phyloP scores from a whole-genome alignment of 1,139 yeast genomes.

The Debaryomyces coudertii region DNA sequence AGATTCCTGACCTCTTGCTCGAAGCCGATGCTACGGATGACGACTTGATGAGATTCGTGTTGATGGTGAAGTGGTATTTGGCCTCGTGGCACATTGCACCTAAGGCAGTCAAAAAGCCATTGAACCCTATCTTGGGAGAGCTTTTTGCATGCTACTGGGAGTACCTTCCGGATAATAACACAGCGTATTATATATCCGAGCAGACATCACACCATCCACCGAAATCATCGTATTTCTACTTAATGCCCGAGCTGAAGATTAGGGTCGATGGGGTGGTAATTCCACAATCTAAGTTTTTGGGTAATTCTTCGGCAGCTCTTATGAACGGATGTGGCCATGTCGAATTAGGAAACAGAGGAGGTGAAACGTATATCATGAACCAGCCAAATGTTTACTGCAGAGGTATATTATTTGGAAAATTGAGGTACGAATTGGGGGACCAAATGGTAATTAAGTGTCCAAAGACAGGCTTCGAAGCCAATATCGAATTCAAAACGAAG shows the following conservation, averaged over 20 bases:
- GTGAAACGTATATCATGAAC: slow-evolving; percentile 73
- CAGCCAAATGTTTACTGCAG: slow-evolving; percentile 98
- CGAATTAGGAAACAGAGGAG: slow-evolving; percentile 64
- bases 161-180: slow-evolving; percentile 61
- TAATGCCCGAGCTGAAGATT: slow-evolving; percentile 78
- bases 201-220: slow-evolving; percentile 99
- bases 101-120: slow-evolving; percentile 95
- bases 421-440: slow-evolving; percentile 91
- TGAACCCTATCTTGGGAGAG: slow-evolving; percentile 94
- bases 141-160: slow-evolving; percentile 92
- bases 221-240: slow-evolving; percentile 87
- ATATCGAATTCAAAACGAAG: slow-evolving; percentile 91
- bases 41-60: slow-evolving; percentile 66
- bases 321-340: slow-evolving; percentile 90
- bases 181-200: slow-evolving; percentile 85
- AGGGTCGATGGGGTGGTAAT: slow-evolving; percentile 87
- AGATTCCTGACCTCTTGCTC: slow-evolving; percentile 75
- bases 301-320: slow-evolving; percentile 94
- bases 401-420: slow-evolving; percentile 86
- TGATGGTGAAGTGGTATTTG: slow-evolving; percentile 83
- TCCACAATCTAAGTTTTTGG: slow-evolving; percentile 86
- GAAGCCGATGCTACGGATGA: slow-evolving; percentile 67
- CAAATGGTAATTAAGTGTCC: slow-evolving; percentile 76
- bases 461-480: slow-evolving; percentile 63
- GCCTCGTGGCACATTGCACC: slow-evolving; percentile 99